Conservation (phyloP, 73 alveolate species). For the Paramecium pentaurelia region DNA sequence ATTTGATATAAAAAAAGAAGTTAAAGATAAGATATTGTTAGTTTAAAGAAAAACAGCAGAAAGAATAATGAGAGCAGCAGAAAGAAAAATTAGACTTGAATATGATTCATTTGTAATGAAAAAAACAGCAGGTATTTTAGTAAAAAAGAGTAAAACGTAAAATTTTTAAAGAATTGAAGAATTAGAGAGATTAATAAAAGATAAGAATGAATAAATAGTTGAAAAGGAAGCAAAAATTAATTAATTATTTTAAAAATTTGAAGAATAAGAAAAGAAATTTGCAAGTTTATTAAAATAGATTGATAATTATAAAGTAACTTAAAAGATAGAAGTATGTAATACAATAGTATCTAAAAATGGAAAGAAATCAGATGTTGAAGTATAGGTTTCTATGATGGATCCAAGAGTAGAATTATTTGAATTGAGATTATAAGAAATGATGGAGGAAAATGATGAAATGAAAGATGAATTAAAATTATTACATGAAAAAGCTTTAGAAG, state of each 20-base stretch:
- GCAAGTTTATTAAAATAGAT: neutral
- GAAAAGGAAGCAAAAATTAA: conserved; percentile 13
- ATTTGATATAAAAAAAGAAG: neutral
- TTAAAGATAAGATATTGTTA: conserved; percentile 9
- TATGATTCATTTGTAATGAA: neutral
- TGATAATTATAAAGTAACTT: neutral
- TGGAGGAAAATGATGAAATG: neutral
- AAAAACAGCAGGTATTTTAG: conserved; percentile 11
- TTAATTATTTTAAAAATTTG: neutral
- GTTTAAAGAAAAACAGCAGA: conserved; percentile 36
- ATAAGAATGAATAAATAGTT: neutral
- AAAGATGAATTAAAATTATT: neutral
- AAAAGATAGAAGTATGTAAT: neutral
- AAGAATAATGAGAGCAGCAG: conserved; percentile 22
- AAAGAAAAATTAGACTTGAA: conserved; percentile 19
- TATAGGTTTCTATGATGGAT: neutral
- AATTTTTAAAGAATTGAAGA: conserved; percentile 13
- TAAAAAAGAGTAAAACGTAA: neutral
- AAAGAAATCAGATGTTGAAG: neutral
- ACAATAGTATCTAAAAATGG: neutral
- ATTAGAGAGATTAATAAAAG: neutral
- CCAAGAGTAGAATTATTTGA: neutral
- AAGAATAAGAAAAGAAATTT: neutral
- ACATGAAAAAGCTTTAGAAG: conserved; percentile 15
- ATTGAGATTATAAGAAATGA: neutral